phyloP scores from a whole-genome alignment of 2,329 filamentous ascomycete species.

The Rhinocladiella mackenziei region DNA sequence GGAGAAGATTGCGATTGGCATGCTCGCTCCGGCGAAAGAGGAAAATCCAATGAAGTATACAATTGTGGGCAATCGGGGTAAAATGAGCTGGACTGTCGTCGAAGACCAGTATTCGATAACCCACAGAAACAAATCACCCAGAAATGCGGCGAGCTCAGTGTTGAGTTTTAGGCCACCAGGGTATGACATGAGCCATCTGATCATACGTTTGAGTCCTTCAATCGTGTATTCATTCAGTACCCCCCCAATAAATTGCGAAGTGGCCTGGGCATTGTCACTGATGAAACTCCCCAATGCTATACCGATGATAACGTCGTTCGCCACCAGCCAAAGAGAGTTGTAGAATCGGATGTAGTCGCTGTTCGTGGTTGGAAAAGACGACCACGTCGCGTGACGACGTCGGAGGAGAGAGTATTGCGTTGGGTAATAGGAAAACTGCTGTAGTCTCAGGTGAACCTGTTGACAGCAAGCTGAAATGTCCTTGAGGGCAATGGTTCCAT shows the following conservation, averaged over 20 bases:
- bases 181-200: conserved; percentile 93
- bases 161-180: conserved; percentile 94
- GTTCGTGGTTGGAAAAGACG: conserved; percentile 89
- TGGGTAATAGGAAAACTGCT: conserved; percentile 99
- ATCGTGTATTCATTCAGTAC: conserved; percentile 80
- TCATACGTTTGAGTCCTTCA: conserved; percentile 79
- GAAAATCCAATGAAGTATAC: conserved; percentile 93
- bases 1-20: conserved; percentile 94
- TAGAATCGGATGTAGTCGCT: conserved; percentile 99
- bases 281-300: conserved; percentile 96
- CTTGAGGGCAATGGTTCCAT: conserved; percentile 79
- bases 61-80: conserved; percentile 75
- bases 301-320: conserved; percentile 97
- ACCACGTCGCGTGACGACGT: conserved; percentile 87
- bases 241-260: conserved; percentile 72
- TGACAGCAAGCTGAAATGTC: conserved; percentile 95
- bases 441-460: conserved; percentile 91
- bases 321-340: conserved; percentile 96
- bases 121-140: conserved; percentile 95
- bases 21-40: conserved; percentile 90
- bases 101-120: conserved; percentile 94
- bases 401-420: conserved; percentile 90
- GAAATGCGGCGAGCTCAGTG: conserved; percentile 84
- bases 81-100: conserved; percentile 60
- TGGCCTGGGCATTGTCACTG: conserved; percentile 85